Evolutionary conservation across 805 yeast genomes (phyloP).

Genomic region (Ogataea saltuana): DNA sequence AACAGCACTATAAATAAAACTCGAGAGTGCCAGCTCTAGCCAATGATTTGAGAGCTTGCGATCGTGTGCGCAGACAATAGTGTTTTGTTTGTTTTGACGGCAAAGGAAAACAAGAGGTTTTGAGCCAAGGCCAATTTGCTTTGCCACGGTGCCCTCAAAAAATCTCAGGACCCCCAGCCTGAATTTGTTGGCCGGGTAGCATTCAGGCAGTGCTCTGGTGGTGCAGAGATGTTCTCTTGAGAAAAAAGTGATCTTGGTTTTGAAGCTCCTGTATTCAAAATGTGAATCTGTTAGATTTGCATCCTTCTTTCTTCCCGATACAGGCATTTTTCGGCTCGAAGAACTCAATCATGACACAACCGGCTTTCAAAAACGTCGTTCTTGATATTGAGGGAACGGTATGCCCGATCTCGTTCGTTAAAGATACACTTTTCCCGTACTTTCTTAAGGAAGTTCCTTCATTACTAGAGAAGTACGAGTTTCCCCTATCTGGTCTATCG

Average conservation of each 20-base stretch:
- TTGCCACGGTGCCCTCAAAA: too few relatives aligned
- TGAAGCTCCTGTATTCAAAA: too few relatives aligned
- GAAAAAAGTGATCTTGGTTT: too few relatives aligned
- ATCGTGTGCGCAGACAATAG: not conserved
- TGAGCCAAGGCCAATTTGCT: conserved; percentile 15
- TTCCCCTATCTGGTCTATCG: conserved; percentile 34
- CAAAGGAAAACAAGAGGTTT: conserved; percentile 11
- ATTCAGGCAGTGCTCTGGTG: not conserved
- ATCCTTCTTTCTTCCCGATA: not conserved
- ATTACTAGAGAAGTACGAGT: conserved; percentile 34
- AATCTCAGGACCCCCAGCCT: too few relatives aligned
- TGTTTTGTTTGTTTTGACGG: conserved; percentile 1
- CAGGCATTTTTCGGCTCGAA: not conserved
- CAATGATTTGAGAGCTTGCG: not conserved
- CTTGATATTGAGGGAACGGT: conserved; percentile 92
- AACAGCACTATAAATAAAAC: not conserved
- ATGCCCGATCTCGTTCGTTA: conserved; percentile 88
- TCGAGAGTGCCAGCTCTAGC: too few relatives aligned
- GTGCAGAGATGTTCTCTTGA: not conserved
- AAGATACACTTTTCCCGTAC: conserved; percentile 74
- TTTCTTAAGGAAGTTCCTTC: conserved; percentile 55
- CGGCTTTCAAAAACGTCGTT: conserved; percentile 36
- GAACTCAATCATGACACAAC: not conserved
- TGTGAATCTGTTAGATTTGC: too few relatives aligned
- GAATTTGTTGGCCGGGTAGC: conserved; percentile 1